Conservation (phyloP, 768 basidiomycete species). For the Mycena epipterygia region DNA sequence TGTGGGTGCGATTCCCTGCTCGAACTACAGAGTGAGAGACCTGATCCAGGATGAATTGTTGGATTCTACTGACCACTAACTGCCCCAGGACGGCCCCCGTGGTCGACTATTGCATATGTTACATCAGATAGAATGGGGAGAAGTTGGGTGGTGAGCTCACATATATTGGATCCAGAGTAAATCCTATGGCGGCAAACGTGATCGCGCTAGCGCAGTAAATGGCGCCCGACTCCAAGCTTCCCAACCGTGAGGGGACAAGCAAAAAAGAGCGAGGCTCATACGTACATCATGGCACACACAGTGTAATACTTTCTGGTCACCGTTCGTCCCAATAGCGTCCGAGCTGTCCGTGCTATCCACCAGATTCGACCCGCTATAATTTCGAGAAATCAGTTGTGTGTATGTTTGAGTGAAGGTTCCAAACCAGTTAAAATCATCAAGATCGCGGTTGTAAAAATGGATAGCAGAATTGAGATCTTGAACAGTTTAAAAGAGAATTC, state of each 20-base stretch:
- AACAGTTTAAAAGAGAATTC: background rate
- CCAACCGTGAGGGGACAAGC: background rate
- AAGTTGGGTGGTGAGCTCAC: background rate
- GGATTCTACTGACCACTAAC: background rate
- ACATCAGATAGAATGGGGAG: too few species aligned
- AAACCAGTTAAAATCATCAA: background rate
- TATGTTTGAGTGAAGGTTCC: background rate
- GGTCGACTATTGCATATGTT: background rate
- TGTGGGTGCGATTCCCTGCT: slow-evolving; percentile 1
- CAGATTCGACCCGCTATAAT: slow-evolving; percentile 15
- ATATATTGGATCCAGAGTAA: background rate
- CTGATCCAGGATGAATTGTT: background rate
- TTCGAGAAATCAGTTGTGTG: background rate
- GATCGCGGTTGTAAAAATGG: background rate
- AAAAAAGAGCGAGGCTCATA: background rate
- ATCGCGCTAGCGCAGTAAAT: background rate
- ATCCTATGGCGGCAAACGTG: background rate
- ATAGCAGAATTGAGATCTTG: background rate
- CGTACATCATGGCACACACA: background rate
- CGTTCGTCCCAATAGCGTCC: background rate
- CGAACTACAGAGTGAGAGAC: background rate
- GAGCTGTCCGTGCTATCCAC: slow-evolving; percentile 17
- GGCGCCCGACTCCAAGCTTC: background rate
- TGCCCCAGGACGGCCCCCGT: background rate
- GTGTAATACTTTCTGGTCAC: background rate